These are phyloP conservation scores for Colletotrichum tabaci DNA, from an alignment of 2,329 filamentous ascomycete genomes.

Conservation along the genomic window DNA sequence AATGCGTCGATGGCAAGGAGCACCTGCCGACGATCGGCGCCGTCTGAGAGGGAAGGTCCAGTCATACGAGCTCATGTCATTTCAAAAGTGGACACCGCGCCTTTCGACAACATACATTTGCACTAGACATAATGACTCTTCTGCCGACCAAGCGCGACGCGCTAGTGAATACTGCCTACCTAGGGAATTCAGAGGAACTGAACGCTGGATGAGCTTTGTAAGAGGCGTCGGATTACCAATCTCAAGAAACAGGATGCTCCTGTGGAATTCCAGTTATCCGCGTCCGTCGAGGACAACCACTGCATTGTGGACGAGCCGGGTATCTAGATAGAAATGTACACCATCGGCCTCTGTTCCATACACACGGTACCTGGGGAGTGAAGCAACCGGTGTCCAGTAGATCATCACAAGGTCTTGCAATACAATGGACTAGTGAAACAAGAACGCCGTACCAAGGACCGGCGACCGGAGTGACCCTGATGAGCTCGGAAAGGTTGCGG, in stretches of 20 bases:
- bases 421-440: background rate
- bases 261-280: background rate
- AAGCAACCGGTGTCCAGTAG: background rate
- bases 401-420: background rate
- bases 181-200: too few relatives aligned
- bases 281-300: background rate
- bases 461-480: conserved; percentile 2
- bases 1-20: background rate
- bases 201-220: background rate
- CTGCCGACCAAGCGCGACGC: conserved; percentile 11
- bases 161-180: background rate
- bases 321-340: background rate
- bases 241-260: background rate
- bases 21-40: conserved; percentile 31
- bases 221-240: conserved; percentile 27
- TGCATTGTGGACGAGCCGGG: background rate
- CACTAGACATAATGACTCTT: conserved; percentile 36
- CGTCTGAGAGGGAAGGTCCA: conserved; percentile 19
- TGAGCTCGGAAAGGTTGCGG: conserved; percentile 12
- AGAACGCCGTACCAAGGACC: background rate
- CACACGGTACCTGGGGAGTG: background rate
- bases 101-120: conserved; percentile 30
- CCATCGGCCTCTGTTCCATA: background rate
- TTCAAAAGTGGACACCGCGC: conserved; percentile 20
- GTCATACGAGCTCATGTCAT: conserved; percentile 11